Base-by-base conservation (phyloP, 192 early-diverging fungal species). In the Backusella macrospora region DNA sequence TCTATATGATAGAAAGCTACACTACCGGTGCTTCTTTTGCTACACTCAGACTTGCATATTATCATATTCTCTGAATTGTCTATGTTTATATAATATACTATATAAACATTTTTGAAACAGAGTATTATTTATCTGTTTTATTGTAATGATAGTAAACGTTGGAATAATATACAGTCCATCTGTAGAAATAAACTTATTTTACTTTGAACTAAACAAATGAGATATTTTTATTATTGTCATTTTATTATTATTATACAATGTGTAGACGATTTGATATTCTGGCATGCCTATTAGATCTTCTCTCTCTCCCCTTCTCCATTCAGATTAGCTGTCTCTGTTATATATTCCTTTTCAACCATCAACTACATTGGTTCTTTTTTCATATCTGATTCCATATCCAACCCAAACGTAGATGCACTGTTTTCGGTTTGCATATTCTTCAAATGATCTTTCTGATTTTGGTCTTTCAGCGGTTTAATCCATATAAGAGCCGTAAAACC, bases 111-210 rank as follows among this genome's bases (percentile, higher is more conserved):
- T 34, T 34, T 18, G 49, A 18, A 52, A n/a, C 49, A 52, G 3
- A 21, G 21, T 59, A 4, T 59, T 26, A 2, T 59, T 23, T 9
- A 12, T 5, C 23, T 34, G 14, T 46, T 14, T 14, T 55, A 55
- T 8, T 23, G 23, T n/a, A 23, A 6, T 21, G 23, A 12, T 43
- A 43, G 26, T 13, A n/a, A 55, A 23, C 9, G 8, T 12, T 23
- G 21, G 10, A 10, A 23, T 21, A 5, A 10, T 55, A 23, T 23
- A 59, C 13, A 26, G 12, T 3, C 14, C 15, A 14, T 59, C 21
- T 59, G 26, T 23, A 59, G 26, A 48, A 59, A 59, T 59, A 59
- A 59, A 59, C 52, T 59, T 23, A 12, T 59, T 59, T 59, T 59
- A 59, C 52, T 59, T 59, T 59, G 26, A 59, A 59, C 52, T 59